phyloP scores from a whole-genome alignment of 148 eudicot species.

The Heliamphora exappendiculata region DNA sequence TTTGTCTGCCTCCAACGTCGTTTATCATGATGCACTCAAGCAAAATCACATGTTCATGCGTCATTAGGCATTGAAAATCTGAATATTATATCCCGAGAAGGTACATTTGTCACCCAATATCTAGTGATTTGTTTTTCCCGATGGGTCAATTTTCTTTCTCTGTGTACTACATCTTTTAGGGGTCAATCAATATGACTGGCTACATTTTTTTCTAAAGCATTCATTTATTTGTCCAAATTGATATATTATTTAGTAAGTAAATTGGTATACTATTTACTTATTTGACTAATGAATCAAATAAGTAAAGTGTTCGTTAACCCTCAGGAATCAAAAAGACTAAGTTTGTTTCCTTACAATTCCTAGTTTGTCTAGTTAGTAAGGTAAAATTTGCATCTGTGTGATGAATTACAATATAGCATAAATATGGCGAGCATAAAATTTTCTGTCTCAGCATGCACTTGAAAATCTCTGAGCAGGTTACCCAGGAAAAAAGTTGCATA shows the following conservation, averaged over 20 bases:
- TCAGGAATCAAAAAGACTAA: neutral
- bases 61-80: neutral
- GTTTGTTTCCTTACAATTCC: neutral
- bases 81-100: neutral
- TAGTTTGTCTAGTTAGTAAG: neutral
- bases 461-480: constrained; percentile 2
- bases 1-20: neutral
- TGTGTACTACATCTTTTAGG: too few relatives aligned
- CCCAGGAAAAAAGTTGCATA: neutral
- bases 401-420: neutral
- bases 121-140: too few relatives aligned
- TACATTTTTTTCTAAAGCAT: neutral
- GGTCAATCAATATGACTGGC: neutral
- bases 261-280: neutral
- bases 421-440: neutral
- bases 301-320: neutral
- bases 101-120: neutral
- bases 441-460: neutral
- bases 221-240: neutral
- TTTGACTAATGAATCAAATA: neutral
- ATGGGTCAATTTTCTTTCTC: neutral
- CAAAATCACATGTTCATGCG: neutral
- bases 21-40: neutral
- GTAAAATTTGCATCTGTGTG: neutral
- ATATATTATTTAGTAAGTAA: neutral